phyloP scores from a whole-genome alignment of 2,329 filamentous ascomycete genomes.

The Trichoderma endophyticum region DNA sequence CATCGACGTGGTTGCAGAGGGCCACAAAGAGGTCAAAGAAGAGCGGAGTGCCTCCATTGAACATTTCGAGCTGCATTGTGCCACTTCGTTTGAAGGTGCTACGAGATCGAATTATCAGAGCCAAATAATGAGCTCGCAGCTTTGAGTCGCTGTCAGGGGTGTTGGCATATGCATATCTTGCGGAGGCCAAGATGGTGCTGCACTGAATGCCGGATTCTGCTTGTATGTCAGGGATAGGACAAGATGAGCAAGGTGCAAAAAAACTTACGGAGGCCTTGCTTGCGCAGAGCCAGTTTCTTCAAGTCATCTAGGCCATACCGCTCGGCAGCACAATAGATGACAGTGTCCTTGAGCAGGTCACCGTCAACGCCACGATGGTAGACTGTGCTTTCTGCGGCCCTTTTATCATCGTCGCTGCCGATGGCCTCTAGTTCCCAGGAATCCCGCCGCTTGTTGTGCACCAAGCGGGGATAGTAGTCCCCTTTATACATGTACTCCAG shows the following conservation, averaged over 20 bases:
- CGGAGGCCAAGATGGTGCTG: slow-evolving; percentile 79
- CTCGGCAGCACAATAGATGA: slow-evolving; percentile 86
- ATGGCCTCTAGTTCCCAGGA: slow-evolving; percentile 77
- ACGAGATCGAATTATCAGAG: slow-evolving; percentile 84
- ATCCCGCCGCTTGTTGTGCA: slow-evolving; percentile 77
- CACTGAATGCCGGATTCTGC: slow-evolving; percentile 74
- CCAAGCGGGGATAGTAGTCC: slow-evolving; percentile 81
- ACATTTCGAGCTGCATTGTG: slow-evolving; percentile 96
- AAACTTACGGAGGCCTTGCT: slow-evolving; percentile 75
- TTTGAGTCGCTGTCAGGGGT: slow-evolving; percentile 91
- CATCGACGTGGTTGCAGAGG: slow-evolving; percentile 84
- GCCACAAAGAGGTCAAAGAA: slow-evolving; percentile 96
- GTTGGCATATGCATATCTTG: slow-evolving; percentile 85
- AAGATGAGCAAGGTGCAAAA: neutral
- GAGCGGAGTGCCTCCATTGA: slow-evolving; percentile 72
- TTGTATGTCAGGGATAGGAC: slow-evolving; percentile 15
- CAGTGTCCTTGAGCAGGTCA: slow-evolving; percentile 79
- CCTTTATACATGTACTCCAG: slow-evolving; percentile 93
- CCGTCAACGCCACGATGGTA: slow-evolving; percentile 63
- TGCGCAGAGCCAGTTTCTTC: slow-evolving; percentile 78
- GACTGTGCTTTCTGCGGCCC: slow-evolving; percentile 60
- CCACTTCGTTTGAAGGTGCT: slow-evolving; percentile 89
- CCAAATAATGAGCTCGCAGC: slow-evolving; percentile 84
- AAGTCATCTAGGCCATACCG: slow-evolving; percentile 80
- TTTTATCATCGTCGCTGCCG: slow-evolving; percentile 40